Conservation (phyloP, 2,329 filamentous ascomycete genomes). For the Rutstroemia sp. region DNA sequence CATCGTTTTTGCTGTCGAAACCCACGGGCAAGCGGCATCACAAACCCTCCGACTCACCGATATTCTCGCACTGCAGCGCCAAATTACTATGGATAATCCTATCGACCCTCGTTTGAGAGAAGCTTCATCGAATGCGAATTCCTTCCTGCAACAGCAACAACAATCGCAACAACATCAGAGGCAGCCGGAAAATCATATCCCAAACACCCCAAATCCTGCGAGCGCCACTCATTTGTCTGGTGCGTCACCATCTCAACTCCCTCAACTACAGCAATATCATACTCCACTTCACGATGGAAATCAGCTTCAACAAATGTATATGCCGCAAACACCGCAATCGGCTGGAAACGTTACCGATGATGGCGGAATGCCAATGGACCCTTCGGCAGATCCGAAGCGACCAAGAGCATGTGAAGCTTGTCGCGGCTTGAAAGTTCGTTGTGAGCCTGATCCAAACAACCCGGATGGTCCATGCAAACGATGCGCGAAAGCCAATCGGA, state of each 20-base stretch:
- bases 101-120: conserved; percentile 15
- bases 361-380: conserved; percentile 15
- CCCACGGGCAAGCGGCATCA: conserved; percentile 1
- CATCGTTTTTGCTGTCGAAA: too few relatives aligned
- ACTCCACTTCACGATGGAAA: conserved; percentile 8
- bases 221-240: conserved; percentile 5
- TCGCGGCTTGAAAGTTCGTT: conserved; percentile 36
- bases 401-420: conserved; percentile 36
- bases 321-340: conserved; percentile 23
- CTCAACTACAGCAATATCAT: conserved; percentile 10
- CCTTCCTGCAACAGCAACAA: conserved; percentile 6
- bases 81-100: conserved; percentile 1
- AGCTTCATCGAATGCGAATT: conserved; percentile 2
- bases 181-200: not conserved
- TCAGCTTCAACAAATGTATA: conserved; percentile 10
- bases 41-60: conserved; percentile 4
- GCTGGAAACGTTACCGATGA: conserved; percentile 15
- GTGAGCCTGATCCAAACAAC: conserved; percentile 31
- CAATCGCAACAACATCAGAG: not conserved
- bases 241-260: conserved; percentile 3
- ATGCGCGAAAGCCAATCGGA: conserved; percentile 33
- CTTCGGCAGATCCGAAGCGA: conserved; percentile 26
- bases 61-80: not conserved
- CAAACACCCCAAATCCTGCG: conserved; percentile 3
- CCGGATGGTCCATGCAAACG: conserved; percentile 31